phyloP scores from a whole-genome alignment of 2,329 filamentous ascomycete genomes.

The Aspergillus brasiliensis region DNA sequence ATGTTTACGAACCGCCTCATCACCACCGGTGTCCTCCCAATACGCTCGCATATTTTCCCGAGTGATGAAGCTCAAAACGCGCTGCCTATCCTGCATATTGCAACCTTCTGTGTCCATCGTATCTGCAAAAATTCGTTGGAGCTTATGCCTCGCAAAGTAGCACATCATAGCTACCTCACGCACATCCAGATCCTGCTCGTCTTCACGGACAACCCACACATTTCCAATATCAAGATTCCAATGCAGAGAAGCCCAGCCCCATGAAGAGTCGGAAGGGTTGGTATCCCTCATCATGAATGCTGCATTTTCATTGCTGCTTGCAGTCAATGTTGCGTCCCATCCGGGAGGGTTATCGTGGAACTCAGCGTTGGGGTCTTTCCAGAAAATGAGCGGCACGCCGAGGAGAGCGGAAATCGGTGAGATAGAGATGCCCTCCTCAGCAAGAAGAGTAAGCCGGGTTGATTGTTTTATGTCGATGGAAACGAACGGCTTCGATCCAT shows the following conservation, averaged over 20 bases:
- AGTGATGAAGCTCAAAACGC: not conserved
- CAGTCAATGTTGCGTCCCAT: not conserved
- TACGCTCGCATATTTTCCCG: not conserved
- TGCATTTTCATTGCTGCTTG: not conserved
- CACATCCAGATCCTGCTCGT: not conserved
- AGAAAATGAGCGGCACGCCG: conserved; percentile 10
- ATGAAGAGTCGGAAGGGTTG: not conserved
- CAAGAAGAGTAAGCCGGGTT: not conserved
- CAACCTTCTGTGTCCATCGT: not conserved
- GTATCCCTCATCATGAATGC: conserved; percentile 12
- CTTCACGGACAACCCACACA: not conserved
- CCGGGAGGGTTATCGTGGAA: not conserved
- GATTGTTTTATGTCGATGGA: not conserved
- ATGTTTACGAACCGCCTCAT: not conserved
- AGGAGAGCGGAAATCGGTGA: conserved; percentile 11
- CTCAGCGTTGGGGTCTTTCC: conserved; percentile 5
- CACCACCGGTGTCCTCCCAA: not conserved
- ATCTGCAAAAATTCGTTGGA: not conserved
- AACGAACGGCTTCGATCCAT: conserved; percentile 4
- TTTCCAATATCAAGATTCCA: conserved; percentile 11
- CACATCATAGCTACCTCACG: conserved; percentile 3
- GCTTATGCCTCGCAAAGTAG: not conserved
- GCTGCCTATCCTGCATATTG: not conserved
- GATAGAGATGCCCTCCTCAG: not conserved
- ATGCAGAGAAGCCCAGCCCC: conserved; percentile 12